phyloP scores from a whole-genome alignment of 2,329 filamentous ascomycete species.

The Phialemoniopsis sp. region DNA sequence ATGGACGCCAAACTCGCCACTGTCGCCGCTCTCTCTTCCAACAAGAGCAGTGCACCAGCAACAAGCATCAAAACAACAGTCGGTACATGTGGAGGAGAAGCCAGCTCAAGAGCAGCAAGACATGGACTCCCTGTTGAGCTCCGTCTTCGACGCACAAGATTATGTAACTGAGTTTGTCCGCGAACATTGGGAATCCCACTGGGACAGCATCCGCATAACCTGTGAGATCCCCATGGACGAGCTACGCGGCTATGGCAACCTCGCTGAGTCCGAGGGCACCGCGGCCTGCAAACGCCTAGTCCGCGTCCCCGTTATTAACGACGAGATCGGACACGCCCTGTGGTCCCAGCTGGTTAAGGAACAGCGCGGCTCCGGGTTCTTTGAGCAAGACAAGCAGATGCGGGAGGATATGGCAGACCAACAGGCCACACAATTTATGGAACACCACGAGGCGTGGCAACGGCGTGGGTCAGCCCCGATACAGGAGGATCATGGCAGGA shows the following conservation, averaged over 20 bases:
- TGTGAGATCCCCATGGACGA: slow-evolving; percentile 12
- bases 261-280: slow-evolving; percentile 9
- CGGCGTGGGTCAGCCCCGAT: background rate
- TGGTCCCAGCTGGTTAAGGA: slow-evolving; percentile 11
- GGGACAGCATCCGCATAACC: slow-evolving; percentile 9
- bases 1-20: no score
- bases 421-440: background rate
- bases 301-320: slow-evolving; percentile 15
- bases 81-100: no score
- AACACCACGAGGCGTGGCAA: background rate
- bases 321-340: slow-evolving; percentile 14
- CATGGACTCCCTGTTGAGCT: background rate
- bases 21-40: no score
- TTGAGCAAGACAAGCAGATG: background rate
- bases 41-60: no score
- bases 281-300: slow-evolving; percentile 13
- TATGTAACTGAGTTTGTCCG: slow-evolving; percentile 11
- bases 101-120: no score
- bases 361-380: background rate
- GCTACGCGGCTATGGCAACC: slow-evolving; percentile 12
- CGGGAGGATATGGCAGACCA: background rate
- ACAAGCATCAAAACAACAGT: no score
- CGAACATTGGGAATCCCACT: slow-evolving; percentile 9
- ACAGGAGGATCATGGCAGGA: background rate
- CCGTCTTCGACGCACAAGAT: slow-evolving; percentile 10